A percentile compares a stretch with the other conserved stretches of the same genome.
Evolutionary conservation across 257 asterid genomes (phyloP).

Genomic region (Petunia axillaris): DNA sequence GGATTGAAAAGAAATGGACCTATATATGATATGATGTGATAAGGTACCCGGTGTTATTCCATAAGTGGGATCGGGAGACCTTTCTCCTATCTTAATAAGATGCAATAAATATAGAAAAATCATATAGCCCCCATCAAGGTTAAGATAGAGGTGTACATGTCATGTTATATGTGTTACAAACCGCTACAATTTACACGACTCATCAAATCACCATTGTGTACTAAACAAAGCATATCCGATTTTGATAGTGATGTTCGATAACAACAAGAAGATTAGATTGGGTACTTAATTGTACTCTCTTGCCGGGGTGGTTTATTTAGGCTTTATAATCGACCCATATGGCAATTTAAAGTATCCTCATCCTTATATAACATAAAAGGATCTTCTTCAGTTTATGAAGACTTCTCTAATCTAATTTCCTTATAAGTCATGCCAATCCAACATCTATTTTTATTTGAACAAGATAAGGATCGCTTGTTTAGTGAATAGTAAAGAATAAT

Average conservation of each 20-base stretch:
- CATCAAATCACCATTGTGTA: no score
- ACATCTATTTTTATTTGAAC: neutral
- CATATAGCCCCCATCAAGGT: neutral
- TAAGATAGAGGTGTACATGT: neutral
- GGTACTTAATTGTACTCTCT: neutral
- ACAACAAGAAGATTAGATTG: neutral
- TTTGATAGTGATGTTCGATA: neutral
- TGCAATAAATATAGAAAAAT: neutral
- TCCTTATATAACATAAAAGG: neutral
- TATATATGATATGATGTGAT: neutral
- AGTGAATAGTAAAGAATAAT: neutral
- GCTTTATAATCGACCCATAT: neutral
- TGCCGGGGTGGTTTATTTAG: neutral
- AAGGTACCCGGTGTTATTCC: no score
- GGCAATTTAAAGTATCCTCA: neutral
- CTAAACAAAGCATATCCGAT: no score
- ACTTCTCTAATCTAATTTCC: slow-evolving; percentile 3
- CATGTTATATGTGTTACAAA: neutral
- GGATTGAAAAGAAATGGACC: neutral
- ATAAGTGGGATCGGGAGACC: no score
- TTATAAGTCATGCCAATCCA: neutral
- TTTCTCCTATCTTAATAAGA: no score
- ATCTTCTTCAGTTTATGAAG: neutral
- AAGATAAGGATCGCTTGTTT: neutral
- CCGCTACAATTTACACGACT: neutral